Evolutionary conservation across 768 basidiomycete genomes (phyloP).

Genomic region (Baorangia bicolor): DNA sequence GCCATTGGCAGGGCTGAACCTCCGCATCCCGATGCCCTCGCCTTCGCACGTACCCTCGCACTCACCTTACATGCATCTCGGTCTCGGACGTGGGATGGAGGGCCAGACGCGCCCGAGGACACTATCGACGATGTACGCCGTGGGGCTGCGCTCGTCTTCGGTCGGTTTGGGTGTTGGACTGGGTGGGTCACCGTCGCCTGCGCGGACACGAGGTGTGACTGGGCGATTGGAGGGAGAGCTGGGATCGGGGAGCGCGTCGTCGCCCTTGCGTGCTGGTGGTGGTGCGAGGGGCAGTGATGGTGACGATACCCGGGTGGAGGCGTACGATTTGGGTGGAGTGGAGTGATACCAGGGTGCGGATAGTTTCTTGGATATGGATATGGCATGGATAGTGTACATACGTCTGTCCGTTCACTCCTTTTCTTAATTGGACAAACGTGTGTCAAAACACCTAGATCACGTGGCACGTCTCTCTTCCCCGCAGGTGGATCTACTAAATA

Average conservation of each 20-base stretch:
- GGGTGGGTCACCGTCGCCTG: conserved; percentile 16
- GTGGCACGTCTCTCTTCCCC: background rate
- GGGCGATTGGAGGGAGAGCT: background rate
- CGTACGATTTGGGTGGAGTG: conserved; percentile 22
- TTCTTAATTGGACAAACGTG: background rate
- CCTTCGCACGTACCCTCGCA: conserved; percentile 3
- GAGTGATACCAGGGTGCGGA: conserved; percentile 9
- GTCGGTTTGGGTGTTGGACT: conserved; percentile 27
- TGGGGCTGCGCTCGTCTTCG: conserved; percentile 47
- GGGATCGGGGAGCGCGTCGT: background rate
- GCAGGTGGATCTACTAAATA: too few species aligned
- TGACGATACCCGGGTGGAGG: background rate
- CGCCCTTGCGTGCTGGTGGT: background rate
- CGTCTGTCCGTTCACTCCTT: too few species aligned
- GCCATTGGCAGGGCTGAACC: conserved; percentile 45
- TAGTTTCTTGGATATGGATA: background rate
- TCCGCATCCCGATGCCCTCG: conserved; percentile 61
- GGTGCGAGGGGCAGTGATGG: background rate
- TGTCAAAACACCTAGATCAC: background rate
- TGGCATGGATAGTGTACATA: too few species aligned
- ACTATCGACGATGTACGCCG: conserved; percentile 61
- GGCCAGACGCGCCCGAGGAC: conserved; percentile 41
- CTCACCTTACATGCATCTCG: conserved; percentile 10
- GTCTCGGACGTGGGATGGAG: conserved; percentile 15
- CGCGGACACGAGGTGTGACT: background rate